Percentiles rank a stretch among this genome's conserved stretches.
phyloP scores from a whole-genome alignment of 2,329 filamentous ascomycete species.

The Myrmaecium sp. region DNA sequence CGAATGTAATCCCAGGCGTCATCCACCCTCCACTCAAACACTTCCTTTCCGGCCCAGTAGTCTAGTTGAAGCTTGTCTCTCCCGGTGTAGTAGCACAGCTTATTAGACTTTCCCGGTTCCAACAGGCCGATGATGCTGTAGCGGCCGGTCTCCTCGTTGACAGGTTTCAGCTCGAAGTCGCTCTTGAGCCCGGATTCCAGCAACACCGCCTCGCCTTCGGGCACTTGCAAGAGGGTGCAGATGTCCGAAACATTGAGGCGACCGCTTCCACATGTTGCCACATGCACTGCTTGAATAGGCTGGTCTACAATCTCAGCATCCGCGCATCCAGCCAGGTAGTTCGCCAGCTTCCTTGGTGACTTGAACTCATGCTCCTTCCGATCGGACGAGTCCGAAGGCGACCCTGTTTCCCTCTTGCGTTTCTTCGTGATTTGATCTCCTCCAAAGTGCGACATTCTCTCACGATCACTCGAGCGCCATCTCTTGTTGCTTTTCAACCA shows the following conservation, averaged over 20 bases:
- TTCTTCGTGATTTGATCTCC: no score
- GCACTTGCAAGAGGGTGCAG: conserved; percentile 18
- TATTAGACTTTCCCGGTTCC: conserved; percentile 31
- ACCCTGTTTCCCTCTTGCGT: no score
- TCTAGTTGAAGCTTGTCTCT: conserved; percentile 12
- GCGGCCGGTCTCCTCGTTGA: conserved; percentile 33
- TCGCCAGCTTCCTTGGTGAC: no score
- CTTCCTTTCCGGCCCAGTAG: conserved; percentile 13
- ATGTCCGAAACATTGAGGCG: conserved; percentile 19
- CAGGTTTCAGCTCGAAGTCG: conserved; percentile 15
- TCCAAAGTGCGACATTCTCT: no score
- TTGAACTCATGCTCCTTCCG: no score
- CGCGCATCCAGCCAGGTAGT: no score
- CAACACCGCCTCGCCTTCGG: conserved; percentile 22
- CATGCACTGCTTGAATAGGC: conserved; percentile 16
- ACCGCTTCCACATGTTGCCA: conserved; percentile 17
- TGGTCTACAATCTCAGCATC: no score
- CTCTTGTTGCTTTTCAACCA: no score
- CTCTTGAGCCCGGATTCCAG: conserved; percentile 30
- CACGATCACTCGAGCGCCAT: no score
- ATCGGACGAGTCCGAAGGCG: no score
- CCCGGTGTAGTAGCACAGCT: conserved; percentile 18
- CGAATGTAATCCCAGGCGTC: conserved; percentile 25
- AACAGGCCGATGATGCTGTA: conserved; percentile 61
- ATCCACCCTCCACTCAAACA: conserved; percentile 12